These are phyloP conservation scores for Melaleuca quinquenervia DNA, from an alignment of 345 rosid species.

Conservation along the genomic window DNA sequence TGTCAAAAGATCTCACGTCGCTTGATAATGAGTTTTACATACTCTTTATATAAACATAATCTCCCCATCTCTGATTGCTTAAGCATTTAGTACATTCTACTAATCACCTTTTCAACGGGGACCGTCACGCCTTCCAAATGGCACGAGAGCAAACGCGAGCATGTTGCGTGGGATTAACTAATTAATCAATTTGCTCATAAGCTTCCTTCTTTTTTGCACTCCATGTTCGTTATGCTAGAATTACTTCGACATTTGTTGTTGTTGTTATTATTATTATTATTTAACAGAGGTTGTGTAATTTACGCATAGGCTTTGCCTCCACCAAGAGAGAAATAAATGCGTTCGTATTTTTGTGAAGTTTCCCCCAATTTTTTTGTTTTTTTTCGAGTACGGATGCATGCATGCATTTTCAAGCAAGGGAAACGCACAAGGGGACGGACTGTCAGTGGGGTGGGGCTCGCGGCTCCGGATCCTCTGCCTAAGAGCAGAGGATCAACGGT, in stretches of 20 bases:
- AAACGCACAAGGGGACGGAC: not conserved
- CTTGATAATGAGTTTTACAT: fast-evolving
- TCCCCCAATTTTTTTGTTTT: no score
- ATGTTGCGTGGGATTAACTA: not conserved
- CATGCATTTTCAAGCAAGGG: not conserved
- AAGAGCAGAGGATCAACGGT: no score
- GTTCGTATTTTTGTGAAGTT: no score
- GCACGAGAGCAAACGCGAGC: not conserved
- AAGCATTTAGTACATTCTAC: not conserved
- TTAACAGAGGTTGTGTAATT: not conserved
- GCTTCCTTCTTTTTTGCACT: no score
- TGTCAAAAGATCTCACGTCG: fast-evolving
- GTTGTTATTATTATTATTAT: not conserved
- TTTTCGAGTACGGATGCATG: not conserved
- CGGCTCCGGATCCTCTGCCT: no score
- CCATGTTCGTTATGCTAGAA: no score
- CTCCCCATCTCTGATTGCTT: fast-evolving
- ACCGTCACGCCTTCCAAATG: fast-evolving
- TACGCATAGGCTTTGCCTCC: no score
- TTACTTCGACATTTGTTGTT: no score
- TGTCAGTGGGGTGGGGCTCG: not conserved
- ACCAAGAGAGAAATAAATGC: no score
- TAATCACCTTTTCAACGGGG: not conserved
- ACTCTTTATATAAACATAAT: not conserved
- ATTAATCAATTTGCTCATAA: not conserved